Conservation (phyloP, 2,329 filamentous ascomycete genomes). For the Botrytis byssoidea region DNA sequence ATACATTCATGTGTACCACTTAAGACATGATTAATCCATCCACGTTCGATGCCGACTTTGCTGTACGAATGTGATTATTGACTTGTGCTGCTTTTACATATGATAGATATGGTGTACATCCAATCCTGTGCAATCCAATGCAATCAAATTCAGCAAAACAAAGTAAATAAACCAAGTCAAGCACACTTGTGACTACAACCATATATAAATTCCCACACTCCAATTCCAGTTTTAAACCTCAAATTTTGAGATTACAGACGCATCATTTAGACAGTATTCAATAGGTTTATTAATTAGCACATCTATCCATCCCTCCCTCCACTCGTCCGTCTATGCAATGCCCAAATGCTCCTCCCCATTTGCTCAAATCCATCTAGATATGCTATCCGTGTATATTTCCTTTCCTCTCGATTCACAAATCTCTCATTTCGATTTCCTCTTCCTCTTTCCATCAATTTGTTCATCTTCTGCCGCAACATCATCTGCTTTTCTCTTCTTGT, state of each 20-base stretch:
- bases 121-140: not conserved
- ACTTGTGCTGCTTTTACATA: not conserved
- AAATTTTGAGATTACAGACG: not conserved
- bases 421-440: not conserved
- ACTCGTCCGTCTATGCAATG: too few species aligned
- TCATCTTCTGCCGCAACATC: conserved; percentile 6
- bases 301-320: not conserved
- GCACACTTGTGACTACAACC: not conserved
- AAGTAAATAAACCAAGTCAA: not conserved
- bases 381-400: too few species aligned
- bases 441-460: conserved; percentile 6
- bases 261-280: not conserved
- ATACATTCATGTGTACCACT: too few species aligned
- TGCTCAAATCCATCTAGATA: not conserved
- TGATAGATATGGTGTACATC: not conserved
- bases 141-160: not conserved
- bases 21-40: too few species aligned
- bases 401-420: not conserved
- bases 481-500: conserved; percentile 16
- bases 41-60: not conserved
- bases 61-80: not conserved
- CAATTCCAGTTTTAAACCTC: not conserved
- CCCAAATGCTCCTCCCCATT: not conserved
- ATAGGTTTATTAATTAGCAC: not conserved
- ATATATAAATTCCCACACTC: not conserved